phyloP scores from a whole-genome alignment of 129 eudicot species.

The Ambrosia artemisiifolia region DNA sequence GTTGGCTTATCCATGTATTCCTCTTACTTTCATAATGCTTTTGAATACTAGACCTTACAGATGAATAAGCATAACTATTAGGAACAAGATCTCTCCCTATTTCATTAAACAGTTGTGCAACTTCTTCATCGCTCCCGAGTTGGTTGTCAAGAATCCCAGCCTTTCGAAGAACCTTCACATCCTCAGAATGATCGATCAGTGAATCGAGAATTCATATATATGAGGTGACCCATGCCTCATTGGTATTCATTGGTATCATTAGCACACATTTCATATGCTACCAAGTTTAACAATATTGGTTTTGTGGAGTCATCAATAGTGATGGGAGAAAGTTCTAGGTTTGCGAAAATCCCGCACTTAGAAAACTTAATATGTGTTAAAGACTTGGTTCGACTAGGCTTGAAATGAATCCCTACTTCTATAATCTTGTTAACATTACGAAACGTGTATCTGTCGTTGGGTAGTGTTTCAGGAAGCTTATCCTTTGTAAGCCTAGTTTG shows the following conservation, averaged over 20 bases:
- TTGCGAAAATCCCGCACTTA: constrained; percentile 4
- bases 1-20: constrained; percentile 34
- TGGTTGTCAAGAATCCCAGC: constrained; percentile 25
- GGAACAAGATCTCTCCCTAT: constrained; percentile 29
- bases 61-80: not conserved
- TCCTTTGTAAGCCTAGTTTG: constrained; percentile 22
- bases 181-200: constrained; percentile 31
- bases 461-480: not conserved
- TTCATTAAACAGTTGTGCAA: constrained; percentile 29
- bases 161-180: constrained; percentile 29
- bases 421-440: constrained; percentile 30
- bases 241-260: too few relatives aligned
- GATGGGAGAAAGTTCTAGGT: constrained; percentile 27
- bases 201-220: constrained; percentile 41
- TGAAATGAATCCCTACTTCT: constrained; percentile 36
- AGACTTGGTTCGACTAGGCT: constrained; percentile 6
- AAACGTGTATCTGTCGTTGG: constrained; percentile 29
- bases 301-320: constrained; percentile 31
- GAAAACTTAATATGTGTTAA: constrained; percentile 21
- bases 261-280: constrained; percentile 44
- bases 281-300: constrained; percentile 31
- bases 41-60: constrained; percentile 15
- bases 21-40: constrained; percentile 27
- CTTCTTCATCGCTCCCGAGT: constrained; percentile 35
- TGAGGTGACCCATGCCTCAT: constrained; percentile 29